Evolutionary conservation across 1,284 basidiomycete species (phyloP).

Genomic region (Rhodotorula glutinis): DNA sequence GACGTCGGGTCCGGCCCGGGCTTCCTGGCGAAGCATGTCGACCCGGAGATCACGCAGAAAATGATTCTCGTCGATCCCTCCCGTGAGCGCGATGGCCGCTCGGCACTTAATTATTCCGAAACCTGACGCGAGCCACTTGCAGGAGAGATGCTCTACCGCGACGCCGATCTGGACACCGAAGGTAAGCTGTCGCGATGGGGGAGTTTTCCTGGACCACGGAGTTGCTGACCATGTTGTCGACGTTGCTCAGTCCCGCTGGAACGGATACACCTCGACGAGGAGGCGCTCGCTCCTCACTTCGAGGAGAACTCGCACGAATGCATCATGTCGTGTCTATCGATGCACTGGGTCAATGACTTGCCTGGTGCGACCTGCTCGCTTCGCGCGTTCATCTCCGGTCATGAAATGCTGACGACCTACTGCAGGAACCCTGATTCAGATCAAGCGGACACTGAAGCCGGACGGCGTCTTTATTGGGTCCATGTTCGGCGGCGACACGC

Average conservation of each 20-base stretch:
- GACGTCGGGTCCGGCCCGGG: conserved; percentile 95
- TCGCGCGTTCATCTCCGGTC: background rate
- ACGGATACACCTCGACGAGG: conserved; percentile 73
- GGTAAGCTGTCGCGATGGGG: conserved; percentile 52
- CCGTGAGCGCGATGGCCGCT: conserved; percentile 54
- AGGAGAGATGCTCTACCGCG: conserved; percentile 67
- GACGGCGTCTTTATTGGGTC: conserved; percentile 95
- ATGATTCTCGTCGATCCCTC: conserved; percentile 86
- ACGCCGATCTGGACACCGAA: conserved; percentile 69
- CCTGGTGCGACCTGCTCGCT: conserved; percentile 60
- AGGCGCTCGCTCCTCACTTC: conserved; percentile 58
- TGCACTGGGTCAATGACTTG: conserved; percentile 98
- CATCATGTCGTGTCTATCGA: conserved; percentile 80
- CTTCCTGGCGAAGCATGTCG: conserved; percentile 80
- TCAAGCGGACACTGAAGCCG: conserved; percentile 76
- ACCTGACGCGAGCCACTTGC: too few species aligned
- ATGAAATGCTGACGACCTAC: background rate
- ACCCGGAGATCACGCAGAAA: conserved; percentile 66
- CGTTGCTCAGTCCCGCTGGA: conserved; percentile 65
- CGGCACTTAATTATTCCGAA: too few species aligned
- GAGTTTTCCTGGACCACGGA: too few species aligned
- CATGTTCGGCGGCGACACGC: conserved; percentile 91
- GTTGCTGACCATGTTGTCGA: background rate
- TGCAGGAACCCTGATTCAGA: conserved; percentile 81
- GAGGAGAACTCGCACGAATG: conserved; percentile 78